Evolutionary conservation across 495 filamentous ascomycete species (phyloP).

Genomic region (Daldinia grandis): DNA sequence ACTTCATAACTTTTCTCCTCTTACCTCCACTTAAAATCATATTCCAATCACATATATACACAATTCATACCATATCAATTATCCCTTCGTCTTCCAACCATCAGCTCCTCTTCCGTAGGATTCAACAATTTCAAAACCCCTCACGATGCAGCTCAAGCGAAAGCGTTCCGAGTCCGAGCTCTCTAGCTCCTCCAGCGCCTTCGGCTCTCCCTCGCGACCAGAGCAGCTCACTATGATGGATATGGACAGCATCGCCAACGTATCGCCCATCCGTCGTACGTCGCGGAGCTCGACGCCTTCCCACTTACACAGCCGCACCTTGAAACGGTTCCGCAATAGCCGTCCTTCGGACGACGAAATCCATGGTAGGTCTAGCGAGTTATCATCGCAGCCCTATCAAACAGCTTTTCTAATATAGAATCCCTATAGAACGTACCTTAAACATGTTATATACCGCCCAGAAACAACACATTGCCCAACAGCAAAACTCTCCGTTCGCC

Average conservation of each 20-base stretch:
- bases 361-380: constrained; percentile 52
- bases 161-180: constrained; percentile 62
- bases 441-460: constrained; percentile 58
- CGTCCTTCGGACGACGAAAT: constrained; percentile 58
- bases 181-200: constrained; percentile 49
- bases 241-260: constrained; percentile 19
- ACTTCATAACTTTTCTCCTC: constrained; percentile 2
- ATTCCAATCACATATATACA: not conserved
- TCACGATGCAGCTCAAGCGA: constrained; percentile 58
- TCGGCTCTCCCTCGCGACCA: constrained; percentile 48
- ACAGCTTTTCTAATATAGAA: constrained; percentile 22
- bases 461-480: constrained; percentile 43
- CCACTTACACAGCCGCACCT: constrained; percentile 54
- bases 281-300: constrained; percentile 22
- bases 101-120: not conserved
- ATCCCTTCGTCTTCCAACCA: not conserved
- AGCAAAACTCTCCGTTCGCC: constrained; percentile 12
- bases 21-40: not conserved
- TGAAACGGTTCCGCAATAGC: constrained; percentile 61
- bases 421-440: constrained; percentile 55
- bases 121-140: not conserved
- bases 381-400: constrained; percentile 8
- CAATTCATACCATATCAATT: not conserved
- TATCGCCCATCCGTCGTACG: constrained; percentile 14
- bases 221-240: constrained; percentile 29